phyloP scores from a whole-genome alignment of 225 moss, liverwort and hornwort species.

The Takakia lepidozioides region DNA sequence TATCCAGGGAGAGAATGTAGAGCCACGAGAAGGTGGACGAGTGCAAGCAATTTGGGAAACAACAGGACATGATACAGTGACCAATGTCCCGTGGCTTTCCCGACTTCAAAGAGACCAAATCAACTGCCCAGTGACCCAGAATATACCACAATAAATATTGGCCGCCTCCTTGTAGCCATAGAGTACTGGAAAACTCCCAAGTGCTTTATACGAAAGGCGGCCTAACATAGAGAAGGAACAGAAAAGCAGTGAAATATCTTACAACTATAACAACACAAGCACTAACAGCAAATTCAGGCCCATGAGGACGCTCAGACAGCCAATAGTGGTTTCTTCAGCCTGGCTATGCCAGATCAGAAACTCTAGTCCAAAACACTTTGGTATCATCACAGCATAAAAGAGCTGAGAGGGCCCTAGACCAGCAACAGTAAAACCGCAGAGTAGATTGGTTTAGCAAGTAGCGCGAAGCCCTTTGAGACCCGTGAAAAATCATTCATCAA shows the following conservation, averaged over 20 bases:
- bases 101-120: slow-evolving; percentile 10
- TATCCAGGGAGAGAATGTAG: too few relatives aligned
- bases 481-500: slow-evolving; percentile 51
- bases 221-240: not conserved
- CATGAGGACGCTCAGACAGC: slow-evolving; percentile 5
- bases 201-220: not conserved
- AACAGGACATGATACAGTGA: too few relatives aligned
- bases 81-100: slow-evolving; percentile 12
- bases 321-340: slow-evolving; percentile 5
- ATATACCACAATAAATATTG: slow-evolving; percentile 2
- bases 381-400: slow-evolving; percentile 13
- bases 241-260: too few relatives aligned
- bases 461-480: slow-evolving; percentile 44
- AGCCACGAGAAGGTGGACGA: too few relatives aligned
- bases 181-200: slow-evolving; percentile 9
- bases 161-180: slow-evolving; percentile 10
- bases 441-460: too few relatives aligned
- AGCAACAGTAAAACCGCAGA: too few relatives aligned
- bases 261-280: too few relatives aligned
- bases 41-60: too few relatives aligned
- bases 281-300: not conserved
- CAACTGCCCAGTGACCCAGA: slow-evolving; percentile 6
- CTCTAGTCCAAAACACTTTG: slow-evolving; percentile 10
- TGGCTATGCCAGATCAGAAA: slow-evolving; percentile 11
- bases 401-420: not conserved